These are phyloP conservation scores for Monascus purpureus DNA, from an alignment of 495 filamentous ascomycete species.

Conservation along the genomic window DNA sequence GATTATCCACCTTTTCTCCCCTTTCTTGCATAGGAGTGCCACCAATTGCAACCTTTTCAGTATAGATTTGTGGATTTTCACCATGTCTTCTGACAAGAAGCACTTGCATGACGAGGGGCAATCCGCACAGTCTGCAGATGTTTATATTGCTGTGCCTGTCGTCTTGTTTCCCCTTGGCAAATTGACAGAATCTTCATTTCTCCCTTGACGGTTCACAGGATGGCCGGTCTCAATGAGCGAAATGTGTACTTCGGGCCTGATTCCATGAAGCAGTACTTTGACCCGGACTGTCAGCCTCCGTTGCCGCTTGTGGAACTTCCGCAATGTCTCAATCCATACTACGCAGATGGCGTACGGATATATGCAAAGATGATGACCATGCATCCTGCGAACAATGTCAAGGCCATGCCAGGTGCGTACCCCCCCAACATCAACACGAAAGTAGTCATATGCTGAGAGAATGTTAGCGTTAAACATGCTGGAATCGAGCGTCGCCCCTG, in stretches of 20 bases:
- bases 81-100: too few relatives aligned
- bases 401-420: conserved; percentile 42
- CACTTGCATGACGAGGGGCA: too few relatives aligned
- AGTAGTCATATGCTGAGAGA: too few relatives aligned
- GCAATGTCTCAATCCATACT: conserved; percentile 38
- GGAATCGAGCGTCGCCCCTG: conserved; percentile 25
- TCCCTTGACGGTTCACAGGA: conserved; percentile 5
- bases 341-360: conserved; percentile 43
- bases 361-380: conserved; percentile 52
- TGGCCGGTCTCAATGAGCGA: conserved; percentile 26
- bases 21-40: too few relatives aligned
- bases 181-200: not conserved
- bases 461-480: conserved; percentile 41
- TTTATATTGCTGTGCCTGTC: too few relatives aligned
- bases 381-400: conserved; percentile 50
- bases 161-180: too few relatives aligned
- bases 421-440: too few relatives aligned
- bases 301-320: conserved; percentile 48
- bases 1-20: too few relatives aligned
- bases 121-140: too few relatives aligned
- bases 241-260: conserved; percentile 44
- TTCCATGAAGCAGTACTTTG: conserved; percentile 40
- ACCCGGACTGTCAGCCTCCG: conserved; percentile 41
- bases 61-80: too few relatives aligned
- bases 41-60: too few relatives aligned